Evolutionary conservation across 495 filamentous ascomycete species (phyloP), one percentile per base, ranked within the genome.

Genomic region (Pyronema omphalodes): DNA sequence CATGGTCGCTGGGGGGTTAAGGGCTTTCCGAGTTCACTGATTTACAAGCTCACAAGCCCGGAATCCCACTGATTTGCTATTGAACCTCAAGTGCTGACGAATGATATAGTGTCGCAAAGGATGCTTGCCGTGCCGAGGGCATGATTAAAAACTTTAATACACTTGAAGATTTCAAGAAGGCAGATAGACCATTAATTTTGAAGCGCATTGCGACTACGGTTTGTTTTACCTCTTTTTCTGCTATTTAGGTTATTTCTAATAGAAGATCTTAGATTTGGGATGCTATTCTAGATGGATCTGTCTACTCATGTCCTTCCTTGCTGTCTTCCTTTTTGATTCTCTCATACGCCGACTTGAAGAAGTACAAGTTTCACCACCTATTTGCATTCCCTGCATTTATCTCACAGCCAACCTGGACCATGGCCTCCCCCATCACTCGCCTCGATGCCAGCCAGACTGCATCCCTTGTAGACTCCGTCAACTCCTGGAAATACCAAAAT

Each of bases 141-240:
- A 84, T 83, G 62, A 91, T 96, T 58, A 89, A 83, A 67, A 98
- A 98, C 70, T 78, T 89, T 57, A 98, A 98, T 62, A 96, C 91
- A 12, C 79, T 93, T 54, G 91, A 96, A 60, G 87, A 93, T 58
- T 98, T 94, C 69, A 80, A 77, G 56, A 82, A 77, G 58, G 67
- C 77, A 15, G 81, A 94, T 61, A 87, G 86, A 66, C 58, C 70
- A 3, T 76, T 73, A 14, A 74, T 93, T 62, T 71, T 98, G 35
- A 74, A 80, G 40, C 78, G 80, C 44, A 76, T 81, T 19, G 89
- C 81, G 7, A 76, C 77, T 56, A 88, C 79, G 67, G 88, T 91
- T 70, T 60, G 75, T 67, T 37, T 50, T 29, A 41, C 14, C 23
- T 44, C 41, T 47, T 11, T 12, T 44, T 12, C 12, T 39, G 17